Conservation (phyloP, 2,329 filamentous ascomycete species). For the Penicillium freii region DNA sequence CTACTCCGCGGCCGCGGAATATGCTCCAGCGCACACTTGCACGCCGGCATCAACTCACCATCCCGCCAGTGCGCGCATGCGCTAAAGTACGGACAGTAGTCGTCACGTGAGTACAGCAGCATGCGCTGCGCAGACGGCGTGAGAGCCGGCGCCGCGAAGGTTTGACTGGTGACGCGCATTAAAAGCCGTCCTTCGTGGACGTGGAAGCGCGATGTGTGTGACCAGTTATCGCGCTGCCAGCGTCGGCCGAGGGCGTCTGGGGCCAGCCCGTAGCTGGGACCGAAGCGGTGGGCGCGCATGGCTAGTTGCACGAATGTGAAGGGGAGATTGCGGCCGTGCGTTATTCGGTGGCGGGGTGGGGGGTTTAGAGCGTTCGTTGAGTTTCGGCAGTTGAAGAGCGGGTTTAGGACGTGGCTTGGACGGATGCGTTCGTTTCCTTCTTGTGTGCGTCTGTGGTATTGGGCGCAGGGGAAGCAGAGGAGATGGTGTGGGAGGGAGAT, state of each 20-base stretch:
- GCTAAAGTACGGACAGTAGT: conserved; percentile 63
- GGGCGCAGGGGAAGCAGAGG: conserved; percentile 58
- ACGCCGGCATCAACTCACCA: conserved; percentile 58
- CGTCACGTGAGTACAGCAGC: conserved; percentile 58
- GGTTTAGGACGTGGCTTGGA: conserved; percentile 55
- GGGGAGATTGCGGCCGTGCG: conserved; percentile 55
- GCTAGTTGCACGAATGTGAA: conserved; percentile 61
- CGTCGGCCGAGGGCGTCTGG: conserved; percentile 50
- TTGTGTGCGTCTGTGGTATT: conserved; percentile 55
- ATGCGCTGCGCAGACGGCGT: conserved; percentile 54
- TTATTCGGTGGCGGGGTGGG: conserved; percentile 54
- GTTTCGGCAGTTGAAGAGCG: conserved; percentile 57
- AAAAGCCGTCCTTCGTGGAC: conserved; percentile 55
- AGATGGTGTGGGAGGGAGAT: conserved; percentile 54
- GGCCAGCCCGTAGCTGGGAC: conserved; percentile 49
- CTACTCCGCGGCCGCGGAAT: conserved; percentile 49
- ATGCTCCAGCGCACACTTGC: conserved; percentile 61
- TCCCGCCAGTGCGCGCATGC: conserved; percentile 63
- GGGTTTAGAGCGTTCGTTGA: conserved; percentile 48
- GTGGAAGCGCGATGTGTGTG: conserved; percentile 55
- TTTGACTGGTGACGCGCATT: conserved; percentile 57
- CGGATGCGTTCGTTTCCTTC: conserved; percentile 55
- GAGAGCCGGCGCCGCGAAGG: conserved; percentile 53
- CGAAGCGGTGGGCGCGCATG: conserved; percentile 50
- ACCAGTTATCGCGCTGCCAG: conserved; percentile 57